Conservation (phyloP, 345 rosid genomes). For the Aquilaria yunnanensis region DNA sequence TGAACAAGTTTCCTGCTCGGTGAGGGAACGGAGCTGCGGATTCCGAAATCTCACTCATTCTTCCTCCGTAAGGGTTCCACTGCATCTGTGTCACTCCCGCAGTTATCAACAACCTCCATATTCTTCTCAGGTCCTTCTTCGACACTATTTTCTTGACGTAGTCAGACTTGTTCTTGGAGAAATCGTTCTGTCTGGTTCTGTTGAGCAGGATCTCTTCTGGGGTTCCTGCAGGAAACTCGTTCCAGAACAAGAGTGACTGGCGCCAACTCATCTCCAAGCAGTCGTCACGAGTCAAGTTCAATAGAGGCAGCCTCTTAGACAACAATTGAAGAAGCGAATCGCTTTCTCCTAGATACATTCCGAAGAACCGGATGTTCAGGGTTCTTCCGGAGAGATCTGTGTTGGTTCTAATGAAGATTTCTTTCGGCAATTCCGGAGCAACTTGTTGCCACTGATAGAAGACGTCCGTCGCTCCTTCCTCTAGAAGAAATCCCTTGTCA, state of each 20-base stretch:
- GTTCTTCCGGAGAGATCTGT: no score
- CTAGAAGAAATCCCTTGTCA: constrained; percentile 15
- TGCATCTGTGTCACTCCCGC: no score
- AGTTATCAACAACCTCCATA: no score
- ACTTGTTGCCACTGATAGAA: constrained; percentile 28
- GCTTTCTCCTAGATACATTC: no score
- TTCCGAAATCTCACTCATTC: constrained; percentile 33
- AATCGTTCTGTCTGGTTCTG: constrained; percentile 23
- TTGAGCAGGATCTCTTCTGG: constrained; percentile 37
- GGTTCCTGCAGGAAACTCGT: constrained; percentile 18
- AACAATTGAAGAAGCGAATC: no score
- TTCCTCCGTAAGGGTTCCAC: constrained; percentile 32
- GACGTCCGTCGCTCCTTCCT: constrained; percentile 33
- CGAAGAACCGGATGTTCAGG: no score
- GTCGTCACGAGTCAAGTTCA: background rate
- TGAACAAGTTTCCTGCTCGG: constrained; percentile 35
- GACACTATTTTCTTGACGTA: constrained; percentile 43
- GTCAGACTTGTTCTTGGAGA: constrained; percentile 58
- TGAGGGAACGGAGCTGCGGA: constrained; percentile 43
- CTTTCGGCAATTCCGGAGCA: constrained; percentile 24
- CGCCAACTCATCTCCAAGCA: constrained; percentile 52
- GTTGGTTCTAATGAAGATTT: constrained; percentile 16
- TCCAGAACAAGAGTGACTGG: constrained; percentile 46
- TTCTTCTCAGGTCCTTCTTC: no score
- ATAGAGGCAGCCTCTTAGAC: no score